A percentile compares a stretch with the other conserved stretches of the same genome.
phyloP scores from a whole-genome alignment of 139 green algal genomes.

The Volvox africanus region DNA sequence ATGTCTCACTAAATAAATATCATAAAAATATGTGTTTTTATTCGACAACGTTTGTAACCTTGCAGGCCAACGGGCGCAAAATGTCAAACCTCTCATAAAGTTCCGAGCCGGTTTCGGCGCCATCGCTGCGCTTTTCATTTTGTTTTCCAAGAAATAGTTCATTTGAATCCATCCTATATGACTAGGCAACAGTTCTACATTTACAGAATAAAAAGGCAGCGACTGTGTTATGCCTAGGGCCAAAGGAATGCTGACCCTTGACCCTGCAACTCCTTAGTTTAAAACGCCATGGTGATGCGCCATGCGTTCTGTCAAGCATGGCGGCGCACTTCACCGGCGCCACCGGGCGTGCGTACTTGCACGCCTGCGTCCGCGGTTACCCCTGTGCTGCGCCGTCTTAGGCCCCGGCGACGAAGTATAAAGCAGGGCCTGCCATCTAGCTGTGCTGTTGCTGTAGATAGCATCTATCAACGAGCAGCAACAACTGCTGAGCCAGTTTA shows the following conservation, averaged over 20 bases:
- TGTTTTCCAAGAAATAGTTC: not conserved
- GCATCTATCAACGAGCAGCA: not conserved
- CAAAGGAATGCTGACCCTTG: conserved; percentile 5
- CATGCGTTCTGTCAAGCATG: not conserved
- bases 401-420: not conserved
- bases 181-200: too few species aligned
- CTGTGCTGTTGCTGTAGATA: conserved; percentile 2
- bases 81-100: not conserved
- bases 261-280: not conserved
- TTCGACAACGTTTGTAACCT: too few species aligned
- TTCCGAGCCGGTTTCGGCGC: not conserved
- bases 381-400: not conserved
- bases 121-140: not conserved
- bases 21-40: too few species aligned
- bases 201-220: not conserved
- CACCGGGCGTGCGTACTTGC: not conserved
- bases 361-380: not conserved
- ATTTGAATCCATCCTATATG: not conserved
- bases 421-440: not conserved
- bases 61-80: too few species aligned
- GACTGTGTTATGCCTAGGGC: not conserved
- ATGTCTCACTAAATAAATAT: too few species aligned
- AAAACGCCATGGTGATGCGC: not conserved
- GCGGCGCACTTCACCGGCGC: not conserved
- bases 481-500: not conserved